Conservation (phyloP, 768 basidiomycete species). For the Mycena chlorophos region DNA sequence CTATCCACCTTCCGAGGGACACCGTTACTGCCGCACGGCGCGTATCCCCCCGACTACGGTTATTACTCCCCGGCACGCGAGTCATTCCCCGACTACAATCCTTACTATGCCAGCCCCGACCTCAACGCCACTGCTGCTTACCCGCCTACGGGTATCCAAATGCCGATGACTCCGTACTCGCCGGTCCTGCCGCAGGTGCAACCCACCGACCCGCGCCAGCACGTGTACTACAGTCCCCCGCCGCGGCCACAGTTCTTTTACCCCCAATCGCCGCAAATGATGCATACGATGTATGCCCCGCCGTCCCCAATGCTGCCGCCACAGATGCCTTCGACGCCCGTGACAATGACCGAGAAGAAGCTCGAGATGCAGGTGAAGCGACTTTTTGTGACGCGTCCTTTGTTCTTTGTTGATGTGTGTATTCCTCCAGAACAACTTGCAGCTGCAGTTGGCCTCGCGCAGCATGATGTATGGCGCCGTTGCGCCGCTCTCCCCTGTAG, state of each 20-base stretch:
- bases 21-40: constrained; percentile 43
- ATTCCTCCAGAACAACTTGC: constrained; percentile 47
- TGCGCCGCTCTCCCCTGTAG: constrained; percentile 44
- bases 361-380: constrained; percentile 51
- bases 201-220: constrained; percentile 48
- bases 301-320: constrained; percentile 57
- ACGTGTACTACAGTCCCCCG: constrained; percentile 52
- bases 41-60: constrained; percentile 61
- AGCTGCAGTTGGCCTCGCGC: constrained; percentile 46
- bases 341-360: constrained; percentile 54
- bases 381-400: constrained; percentile 13
- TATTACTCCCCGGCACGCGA: constrained; percentile 54
- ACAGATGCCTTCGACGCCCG: constrained; percentile 44
- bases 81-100: constrained; percentile 57
- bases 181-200: constrained; percentile 44
- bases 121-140: constrained; percentile 56
- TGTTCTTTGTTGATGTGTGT: constrained; percentile 14
- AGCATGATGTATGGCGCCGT: constrained; percentile 46
- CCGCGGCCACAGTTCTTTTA: constrained; percentile 62
- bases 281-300: constrained; percentile 64
- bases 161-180: constrained; percentile 51
- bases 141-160: constrained; percentile 44
- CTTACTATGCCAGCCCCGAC: constrained; percentile 50
- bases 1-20: constrained; percentile 33
- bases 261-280: constrained; percentile 54